Conservation (phyloP, 1,284 basidiomycete species). For the Pulveroboletus sp. region DNA sequence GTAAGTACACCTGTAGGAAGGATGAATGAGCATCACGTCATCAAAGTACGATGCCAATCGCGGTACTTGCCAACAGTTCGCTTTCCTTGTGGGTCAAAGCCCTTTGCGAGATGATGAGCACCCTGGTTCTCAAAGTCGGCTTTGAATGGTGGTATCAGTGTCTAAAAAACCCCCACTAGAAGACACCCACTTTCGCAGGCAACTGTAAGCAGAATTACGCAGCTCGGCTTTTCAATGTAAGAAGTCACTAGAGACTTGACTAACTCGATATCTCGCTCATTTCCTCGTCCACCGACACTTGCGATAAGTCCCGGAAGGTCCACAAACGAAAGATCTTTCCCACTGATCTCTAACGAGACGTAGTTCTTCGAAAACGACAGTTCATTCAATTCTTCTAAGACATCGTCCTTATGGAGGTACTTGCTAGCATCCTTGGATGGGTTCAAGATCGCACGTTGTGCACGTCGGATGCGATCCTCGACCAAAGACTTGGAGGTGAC, state of each 20-base stretch:
- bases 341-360: constrained; percentile 64
- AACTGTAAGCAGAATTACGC: constrained; percentile 65
- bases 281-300: constrained; percentile 47
- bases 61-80: constrained; percentile 2
- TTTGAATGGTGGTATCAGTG: background rate
- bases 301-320: constrained; percentile 16
- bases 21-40: background rate
- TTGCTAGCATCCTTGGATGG: constrained; percentile 40
- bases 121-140: constrained; percentile 11
- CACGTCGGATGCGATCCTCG: constrained; percentile 62
- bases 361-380: constrained; percentile 60
- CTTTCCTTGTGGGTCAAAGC: background rate
- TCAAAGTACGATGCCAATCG: background rate
- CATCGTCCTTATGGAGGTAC: constrained; percentile 44
- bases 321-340: constrained; percentile 63
- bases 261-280: constrained; percentile 44
- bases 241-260: constrained; percentile 48
- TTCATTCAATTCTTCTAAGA: constrained; percentile 34
- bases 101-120: constrained; percentile 3
- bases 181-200: constrained; percentile 61
- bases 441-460: constrained; percentile 69
- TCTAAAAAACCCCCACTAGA: too few relatives aligned
- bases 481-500: constrained; percentile 54
- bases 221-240: constrained; percentile 61
- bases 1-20: background rate